Conservation (phyloP, 2,329 filamentous ascomycete genomes). For the Trichoderma gracile region DNA sequence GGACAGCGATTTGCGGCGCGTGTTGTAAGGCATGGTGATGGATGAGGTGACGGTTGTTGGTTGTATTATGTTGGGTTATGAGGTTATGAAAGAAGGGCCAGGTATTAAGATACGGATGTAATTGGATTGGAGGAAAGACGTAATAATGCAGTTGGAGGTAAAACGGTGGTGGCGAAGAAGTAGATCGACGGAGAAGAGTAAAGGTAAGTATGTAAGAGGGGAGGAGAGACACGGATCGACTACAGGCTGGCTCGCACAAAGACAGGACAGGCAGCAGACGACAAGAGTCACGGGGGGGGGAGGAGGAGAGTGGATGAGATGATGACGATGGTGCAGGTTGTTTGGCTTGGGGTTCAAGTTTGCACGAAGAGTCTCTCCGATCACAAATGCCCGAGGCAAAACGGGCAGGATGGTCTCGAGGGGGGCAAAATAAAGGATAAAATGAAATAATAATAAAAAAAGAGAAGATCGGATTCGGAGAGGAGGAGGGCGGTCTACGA, state of each 20-base stretch:
- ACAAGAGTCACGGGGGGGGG: not conserved
- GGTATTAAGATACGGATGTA: constrained; percentile 18
- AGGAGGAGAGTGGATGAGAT: not conserved
- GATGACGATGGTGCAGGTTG: constrained; percentile 8
- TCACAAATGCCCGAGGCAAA: constrained; percentile 19
- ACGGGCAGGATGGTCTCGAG: constrained; percentile 27
- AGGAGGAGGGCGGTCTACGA: constrained; percentile 33
- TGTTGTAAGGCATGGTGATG: constrained; percentile 83
- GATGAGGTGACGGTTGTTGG: not conserved
- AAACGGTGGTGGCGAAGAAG: constrained; percentile 21
- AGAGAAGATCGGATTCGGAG: too few relatives aligned
- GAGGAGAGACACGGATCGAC: constrained; percentile 15
- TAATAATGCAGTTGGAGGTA: not conserved
- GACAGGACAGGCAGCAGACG: constrained; percentile 11
- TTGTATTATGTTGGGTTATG: constrained; percentile 2
- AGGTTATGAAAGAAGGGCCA: not conserved
- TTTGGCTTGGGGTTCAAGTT: constrained; percentile 9
- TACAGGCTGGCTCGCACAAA: constrained; percentile 22
- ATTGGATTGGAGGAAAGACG: constrained; percentile 10
- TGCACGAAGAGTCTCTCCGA: constrained; percentile 20
- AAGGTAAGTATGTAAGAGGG: not conserved
- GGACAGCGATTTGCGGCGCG: constrained; percentile 91
- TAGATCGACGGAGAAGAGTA: too few relatives aligned
- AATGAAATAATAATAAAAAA: too few relatives aligned
- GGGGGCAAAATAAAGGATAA: not conserved